Evolutionary conservation across 257 asterid species (phyloP).

Genomic region (Vinca minor): DNA sequence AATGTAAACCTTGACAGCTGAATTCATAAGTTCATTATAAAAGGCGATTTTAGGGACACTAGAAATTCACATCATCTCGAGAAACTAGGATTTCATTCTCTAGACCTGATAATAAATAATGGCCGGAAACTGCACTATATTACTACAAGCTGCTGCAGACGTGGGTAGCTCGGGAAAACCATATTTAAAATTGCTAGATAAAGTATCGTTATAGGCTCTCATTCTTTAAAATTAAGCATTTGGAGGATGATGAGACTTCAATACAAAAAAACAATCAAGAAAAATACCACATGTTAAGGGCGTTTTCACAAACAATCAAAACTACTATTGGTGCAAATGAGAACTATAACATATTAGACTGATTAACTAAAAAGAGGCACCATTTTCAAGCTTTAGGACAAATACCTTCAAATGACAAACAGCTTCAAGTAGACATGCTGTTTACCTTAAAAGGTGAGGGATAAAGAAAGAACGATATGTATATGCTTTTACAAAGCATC

Average conservation of each 20-base stretch:
- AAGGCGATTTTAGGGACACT: neutral
- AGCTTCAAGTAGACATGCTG: neutral
- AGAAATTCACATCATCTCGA: neutral
- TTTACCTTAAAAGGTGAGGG: neutral
- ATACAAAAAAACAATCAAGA: neutral
- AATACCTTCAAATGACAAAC: too few relatives aligned
- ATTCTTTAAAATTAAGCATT: neutral
- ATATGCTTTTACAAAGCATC: neutral
- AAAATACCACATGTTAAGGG: neutral
- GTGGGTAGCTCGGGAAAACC: neutral
- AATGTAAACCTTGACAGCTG: neutral
- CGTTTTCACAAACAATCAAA: neutral
- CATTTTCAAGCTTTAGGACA: neutral
- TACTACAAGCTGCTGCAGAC: neutral
- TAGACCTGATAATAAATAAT: neutral
- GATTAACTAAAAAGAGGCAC: neutral
- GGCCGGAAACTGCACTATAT: neutral
- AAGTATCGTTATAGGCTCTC: neutral
- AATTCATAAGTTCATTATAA: neutral
- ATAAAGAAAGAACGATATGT: neutral
- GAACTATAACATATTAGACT: neutral
- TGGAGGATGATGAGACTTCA: neutral
- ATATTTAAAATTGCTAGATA: neutral
- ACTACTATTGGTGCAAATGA: too few relatives aligned
- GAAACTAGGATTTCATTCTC: neutral